Conservation (phyloP, 2,329 filamentous ascomycete species). For the Gyromitra esculenta region DNA sequence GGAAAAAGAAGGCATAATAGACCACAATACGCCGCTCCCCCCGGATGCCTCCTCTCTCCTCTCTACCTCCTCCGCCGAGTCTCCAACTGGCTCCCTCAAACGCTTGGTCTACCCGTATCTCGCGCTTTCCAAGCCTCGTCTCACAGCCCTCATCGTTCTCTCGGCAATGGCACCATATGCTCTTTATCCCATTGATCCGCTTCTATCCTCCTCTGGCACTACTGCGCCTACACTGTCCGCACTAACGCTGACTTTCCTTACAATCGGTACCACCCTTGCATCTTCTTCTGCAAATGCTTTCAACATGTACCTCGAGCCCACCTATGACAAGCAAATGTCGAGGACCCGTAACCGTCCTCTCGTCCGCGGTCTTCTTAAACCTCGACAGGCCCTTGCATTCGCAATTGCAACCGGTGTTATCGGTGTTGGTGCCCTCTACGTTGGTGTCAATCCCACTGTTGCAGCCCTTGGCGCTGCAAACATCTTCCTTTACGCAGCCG, state of each 20-base stretch:
- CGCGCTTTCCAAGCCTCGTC: conserved; percentile 91
- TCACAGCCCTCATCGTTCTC: conserved; percentile 89
- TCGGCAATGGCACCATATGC: conserved; percentile 91
- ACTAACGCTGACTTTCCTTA: conserved; percentile 90
- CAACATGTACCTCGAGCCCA: conserved; percentile 96
- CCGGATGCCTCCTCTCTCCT: conserved; percentile 55
- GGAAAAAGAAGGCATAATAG: conserved; percentile 3
- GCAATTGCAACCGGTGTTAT: conserved; percentile 75
- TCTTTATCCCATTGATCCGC: conserved; percentile 88
- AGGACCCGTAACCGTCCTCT: conserved; percentile 91
- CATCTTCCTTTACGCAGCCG: conserved; percentile 86
- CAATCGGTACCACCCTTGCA: conserved; percentile 85
- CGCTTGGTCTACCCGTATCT: conserved; percentile 82
- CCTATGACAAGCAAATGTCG: conserved; percentile 90
- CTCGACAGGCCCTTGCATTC: conserved; percentile 77
- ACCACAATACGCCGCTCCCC: conserved; percentile 42
- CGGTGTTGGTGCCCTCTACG: conserved; percentile 79
- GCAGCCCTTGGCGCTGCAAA: conserved; percentile 85
- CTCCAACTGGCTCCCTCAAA: conserved; percentile 66
- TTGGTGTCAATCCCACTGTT: conserved; percentile 93
- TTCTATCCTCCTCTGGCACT: conserved; percentile 75
- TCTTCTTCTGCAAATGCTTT: conserved; percentile 91
- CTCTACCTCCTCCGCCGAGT: conserved; percentile 43
- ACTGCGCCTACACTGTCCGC: conserved; percentile 82
- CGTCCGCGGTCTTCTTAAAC: conserved; percentile 80